Evolutionary conservation across 768 basidiomycete species (phyloP), one percentile per base, ranked within the genome.

Genomic region (Pilatotrama ljubarskyi): DNA sequence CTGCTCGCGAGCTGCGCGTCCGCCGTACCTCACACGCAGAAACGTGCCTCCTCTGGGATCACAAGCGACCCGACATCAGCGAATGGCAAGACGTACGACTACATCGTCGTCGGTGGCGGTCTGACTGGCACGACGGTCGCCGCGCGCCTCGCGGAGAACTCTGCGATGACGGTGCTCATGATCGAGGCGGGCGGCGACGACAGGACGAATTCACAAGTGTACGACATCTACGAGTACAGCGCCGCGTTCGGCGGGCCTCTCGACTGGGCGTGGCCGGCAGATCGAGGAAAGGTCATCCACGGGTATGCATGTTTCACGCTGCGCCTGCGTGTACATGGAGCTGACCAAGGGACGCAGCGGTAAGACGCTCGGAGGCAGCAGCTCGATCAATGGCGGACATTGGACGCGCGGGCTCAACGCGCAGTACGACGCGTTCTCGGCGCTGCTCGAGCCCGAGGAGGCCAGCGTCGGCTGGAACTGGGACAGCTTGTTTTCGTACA

Each of bases 151-250:
- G 69, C 80, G 0, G 81, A 83, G 64, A 73, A 82, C 54, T 63
- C 77, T 4, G 60, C 67, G 0, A 68, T 77, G 41, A 75, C 76
- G 10, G 76, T 85, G 0, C 73, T 83, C 4, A 68, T 83, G 57
- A 73, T 85, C 44, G 84, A 85, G 67, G 83, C 78, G 2, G 83
- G 84, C 0, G 73, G 69, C 7, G 82, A 82, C 62, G 70, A 81
- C 61, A 74, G 80, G 22, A 70, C 71, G 5, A 76, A 82, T 61
- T 70, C 77, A 1, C 68, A 73, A 13, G 75, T 83, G 1, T 80
- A 77, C 55, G 79, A 83, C 55, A 74, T 82, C 18, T 78, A 81
- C 59, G 64, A 71, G 29, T 83, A 79, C 63, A 70, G 75, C 7
- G 66, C 72, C 26, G 78, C 78, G 17, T 77, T 80, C 60, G 74